phyloP scores from a whole-genome alignment of 1,139 yeast genomes.

The Yamadazyma dushanensis region DNA sequence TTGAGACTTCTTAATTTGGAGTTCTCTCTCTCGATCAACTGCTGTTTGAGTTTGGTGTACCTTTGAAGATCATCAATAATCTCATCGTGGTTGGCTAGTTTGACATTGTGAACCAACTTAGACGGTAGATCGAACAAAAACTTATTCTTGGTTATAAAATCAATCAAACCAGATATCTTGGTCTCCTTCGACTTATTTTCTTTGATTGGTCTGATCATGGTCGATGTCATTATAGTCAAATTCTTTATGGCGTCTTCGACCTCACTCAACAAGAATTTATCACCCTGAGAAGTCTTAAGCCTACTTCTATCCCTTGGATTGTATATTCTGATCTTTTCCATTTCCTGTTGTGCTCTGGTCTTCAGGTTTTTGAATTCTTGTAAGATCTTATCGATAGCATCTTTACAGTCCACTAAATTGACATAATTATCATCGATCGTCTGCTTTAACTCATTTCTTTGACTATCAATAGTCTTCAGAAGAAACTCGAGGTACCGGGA shows the following conservation, averaged over 20 bases:
- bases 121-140: constrained; percentile 75
- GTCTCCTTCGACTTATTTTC: constrained; percentile 62
- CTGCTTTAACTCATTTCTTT: constrained; percentile 63
- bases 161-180: constrained; percentile 59
- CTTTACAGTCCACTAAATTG: constrained; percentile 74
- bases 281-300: constrained; percentile 12
- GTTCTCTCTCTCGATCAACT: constrained; percentile 20
- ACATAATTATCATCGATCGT: constrained; percentile 75
- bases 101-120: constrained; percentile 51
- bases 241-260: constrained; percentile 47
- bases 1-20: constrained; percentile 13
- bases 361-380: constrained; percentile 35
- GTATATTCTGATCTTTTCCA: constrained; percentile 37
- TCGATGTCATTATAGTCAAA: constrained; percentile 58
- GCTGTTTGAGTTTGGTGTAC: constrained; percentile 40
- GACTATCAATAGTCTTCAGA: constrained; percentile 61
- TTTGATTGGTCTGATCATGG: constrained; percentile 73
- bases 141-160: constrained; percentile 60
- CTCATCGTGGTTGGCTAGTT: constrained; percentile 65
- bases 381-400: constrained; percentile 44
- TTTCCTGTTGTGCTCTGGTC: constrained; percentile 37
- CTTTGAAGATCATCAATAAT: constrained; percentile 68
- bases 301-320: constrained; percentile 32
- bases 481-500: constrained; percentile 55
- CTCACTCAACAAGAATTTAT: constrained; percentile 27